phyloP scores from a whole-genome alignment of 306 rosid species.

The Betula pendula region DNA sequence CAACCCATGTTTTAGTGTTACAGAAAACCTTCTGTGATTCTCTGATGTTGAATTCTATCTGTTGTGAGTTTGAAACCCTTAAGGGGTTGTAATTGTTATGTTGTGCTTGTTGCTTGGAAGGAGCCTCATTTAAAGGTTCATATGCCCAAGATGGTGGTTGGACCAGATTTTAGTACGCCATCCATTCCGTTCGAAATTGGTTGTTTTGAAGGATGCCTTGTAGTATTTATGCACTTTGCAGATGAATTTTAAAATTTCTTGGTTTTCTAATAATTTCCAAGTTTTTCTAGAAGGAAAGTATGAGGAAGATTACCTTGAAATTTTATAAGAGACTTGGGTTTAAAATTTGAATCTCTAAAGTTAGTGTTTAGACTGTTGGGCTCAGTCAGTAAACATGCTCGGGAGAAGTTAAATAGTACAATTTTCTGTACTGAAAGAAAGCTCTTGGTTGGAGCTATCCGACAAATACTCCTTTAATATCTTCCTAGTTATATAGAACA shows the following conservation, averaged over 20 bases:
- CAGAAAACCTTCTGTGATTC: slow-evolving; percentile 7
- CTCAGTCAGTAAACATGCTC: neutral
- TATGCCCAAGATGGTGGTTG: slow-evolving; percentile 8
- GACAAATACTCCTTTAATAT: neutral
- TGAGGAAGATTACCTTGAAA: neutral
- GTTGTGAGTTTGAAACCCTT: neutral
- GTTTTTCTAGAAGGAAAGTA: neutral
- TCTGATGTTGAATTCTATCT: neutral
- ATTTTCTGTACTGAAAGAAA: neutral
- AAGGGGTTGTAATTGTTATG: slow-evolving; percentile 12
- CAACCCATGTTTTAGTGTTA: slow-evolving; percentile 19
- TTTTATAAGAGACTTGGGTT: neutral
- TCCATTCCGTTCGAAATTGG: slow-evolving; percentile 19
- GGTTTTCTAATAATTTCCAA: neutral
- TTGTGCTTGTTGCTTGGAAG: slow-evolving; percentile 17
- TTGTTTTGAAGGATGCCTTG: slow-evolving; percentile 11
- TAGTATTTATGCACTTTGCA: slow-evolving; percentile 12
- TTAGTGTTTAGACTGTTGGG: neutral
- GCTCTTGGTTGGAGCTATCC: neutral
- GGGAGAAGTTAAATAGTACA: neutral
- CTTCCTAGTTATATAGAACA: neutral
- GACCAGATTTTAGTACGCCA: neutral
- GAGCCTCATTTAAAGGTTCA: slow-evolving; percentile 3
- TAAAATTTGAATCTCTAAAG: neutral
- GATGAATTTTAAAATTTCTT: neutral